Conservation (phyloP, 2,329 filamentous ascomycete genomes). For the Venturia aucupariae region DNA sequence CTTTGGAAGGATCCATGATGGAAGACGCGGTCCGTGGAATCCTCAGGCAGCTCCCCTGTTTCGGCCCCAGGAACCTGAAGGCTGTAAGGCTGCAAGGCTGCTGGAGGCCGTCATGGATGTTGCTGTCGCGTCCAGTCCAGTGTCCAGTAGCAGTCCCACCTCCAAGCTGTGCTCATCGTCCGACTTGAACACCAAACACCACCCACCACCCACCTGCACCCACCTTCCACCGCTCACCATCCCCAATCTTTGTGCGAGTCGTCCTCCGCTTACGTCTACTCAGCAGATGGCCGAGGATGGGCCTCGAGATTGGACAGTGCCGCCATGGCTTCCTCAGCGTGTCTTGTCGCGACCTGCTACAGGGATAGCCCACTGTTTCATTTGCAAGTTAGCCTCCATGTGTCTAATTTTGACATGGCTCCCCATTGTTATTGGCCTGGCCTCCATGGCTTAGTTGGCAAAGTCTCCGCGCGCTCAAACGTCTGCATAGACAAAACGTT, state of each 20-base stretch:
- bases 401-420: not conserved
- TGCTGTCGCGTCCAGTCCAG: not conserved
- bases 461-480: not conserved
- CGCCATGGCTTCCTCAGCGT: slow-evolving; percentile 6
- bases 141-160: not conserved
- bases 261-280: too few relatives aligned
- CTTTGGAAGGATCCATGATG: not conserved
- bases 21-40: not conserved
- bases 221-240: not conserved
- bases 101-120: not conserved
- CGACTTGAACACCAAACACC: not conserved
- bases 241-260: not conserved
- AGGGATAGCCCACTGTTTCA: slow-evolving; percentile 2
- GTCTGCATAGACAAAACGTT: slow-evolving; percentile 1
- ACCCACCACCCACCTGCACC: too few relatives aligned
- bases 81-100: not conserved
- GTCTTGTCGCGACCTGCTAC: not conserved
- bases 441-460: not conserved
- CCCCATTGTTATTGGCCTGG: not conserved
- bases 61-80: too few relatives aligned
- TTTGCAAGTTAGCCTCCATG: slow-evolving; percentile 8
- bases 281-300: not conserved
- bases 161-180: not conserved
- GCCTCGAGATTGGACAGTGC: slow-evolving; percentile 1
- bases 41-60: not conserved